A percentile compares a stretch with the other conserved stretches of the same genome.
phyloP scores from a whole-genome alignment of 2,329 filamentous ascomycete species.

The Aureobasidium sp. region DNA sequence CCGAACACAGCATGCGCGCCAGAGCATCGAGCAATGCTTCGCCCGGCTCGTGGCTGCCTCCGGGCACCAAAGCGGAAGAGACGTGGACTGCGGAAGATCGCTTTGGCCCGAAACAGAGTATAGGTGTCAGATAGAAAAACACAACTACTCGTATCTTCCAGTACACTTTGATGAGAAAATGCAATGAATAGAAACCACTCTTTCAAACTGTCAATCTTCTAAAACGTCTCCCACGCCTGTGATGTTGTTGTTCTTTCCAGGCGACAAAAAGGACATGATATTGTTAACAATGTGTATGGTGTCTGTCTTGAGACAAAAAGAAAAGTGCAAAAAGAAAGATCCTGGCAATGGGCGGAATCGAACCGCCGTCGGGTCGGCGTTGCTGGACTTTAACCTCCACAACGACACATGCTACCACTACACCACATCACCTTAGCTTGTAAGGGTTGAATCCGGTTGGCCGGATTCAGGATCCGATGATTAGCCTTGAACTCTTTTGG shows the following conservation, averaged over 20 bases:
- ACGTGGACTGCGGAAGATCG: slow-evolving; percentile 53
- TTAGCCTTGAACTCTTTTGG: background rate
- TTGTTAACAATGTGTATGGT: no score
- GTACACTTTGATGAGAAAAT: background rate
- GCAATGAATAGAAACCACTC: background rate
- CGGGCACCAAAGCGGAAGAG: slow-evolving; percentile 76
- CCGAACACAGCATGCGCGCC: slow-evolving; percentile 18
- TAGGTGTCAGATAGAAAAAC: slow-evolving; percentile 11
- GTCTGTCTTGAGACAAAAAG: no score
- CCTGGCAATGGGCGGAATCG: slow-evolving; percentile 15
- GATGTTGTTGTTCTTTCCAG: no score
- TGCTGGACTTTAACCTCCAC: slow-evolving; percentile 7
- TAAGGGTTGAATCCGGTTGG: slow-evolving; percentile 6
- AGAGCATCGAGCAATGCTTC: slow-evolving; percentile 12
- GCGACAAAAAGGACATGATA: no score
- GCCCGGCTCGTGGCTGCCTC: slow-evolving; percentile 53
- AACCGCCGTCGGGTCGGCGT: slow-evolving; percentile 14
- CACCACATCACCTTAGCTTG: slow-evolving; percentile 11
- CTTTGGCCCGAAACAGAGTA: background rate
- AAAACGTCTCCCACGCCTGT: no score
- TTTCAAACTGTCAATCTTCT: background rate
- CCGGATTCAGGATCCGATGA: slow-evolving; percentile 11
- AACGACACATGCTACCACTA: slow-evolving; percentile 12
- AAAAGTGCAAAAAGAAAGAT: background rate
- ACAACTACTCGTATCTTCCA: background rate